Evolutionary conservation across 495 filamentous ascomycete genomes (phyloP).

Genomic region (Penicillium bovifimosum): DNA sequence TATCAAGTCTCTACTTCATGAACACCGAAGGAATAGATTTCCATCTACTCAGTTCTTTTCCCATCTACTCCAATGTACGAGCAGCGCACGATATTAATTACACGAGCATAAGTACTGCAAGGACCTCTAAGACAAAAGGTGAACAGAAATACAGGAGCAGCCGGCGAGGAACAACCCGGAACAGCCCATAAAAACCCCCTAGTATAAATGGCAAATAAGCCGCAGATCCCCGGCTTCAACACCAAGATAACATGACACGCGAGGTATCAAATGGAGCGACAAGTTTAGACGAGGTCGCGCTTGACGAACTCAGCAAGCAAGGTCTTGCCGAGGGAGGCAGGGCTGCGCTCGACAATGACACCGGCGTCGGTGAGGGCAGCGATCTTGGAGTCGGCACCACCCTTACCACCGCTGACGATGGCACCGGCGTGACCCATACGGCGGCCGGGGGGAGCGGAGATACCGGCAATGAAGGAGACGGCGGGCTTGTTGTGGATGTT

Average conservation of each 20-base stretch:
- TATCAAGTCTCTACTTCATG: background rate
- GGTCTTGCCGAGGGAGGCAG: slow-evolving; percentile 84
- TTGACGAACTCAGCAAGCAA: slow-evolving; percentile 93
- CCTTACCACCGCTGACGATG: slow-evolving; percentile 96
- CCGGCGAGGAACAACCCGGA: slow-evolving; percentile 16
- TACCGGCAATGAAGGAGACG: slow-evolving; percentile 97
- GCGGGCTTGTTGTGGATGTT: slow-evolving; percentile 93
- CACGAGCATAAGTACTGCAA: slow-evolving; percentile 31
- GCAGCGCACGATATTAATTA: slow-evolving; percentile 19
- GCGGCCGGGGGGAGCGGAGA: slow-evolving; percentile 90
- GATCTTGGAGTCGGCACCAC: slow-evolving; percentile 97
- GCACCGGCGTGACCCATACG: slow-evolving; percentile 98
- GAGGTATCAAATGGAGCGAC: slow-evolving; percentile 14
- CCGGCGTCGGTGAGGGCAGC: slow-evolving; percentile 85
- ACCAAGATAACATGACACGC: slow-evolving; percentile 16
- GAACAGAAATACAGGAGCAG: slow-evolving; percentile 31
- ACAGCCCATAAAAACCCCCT: slow-evolving; percentile 22
- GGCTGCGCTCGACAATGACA: slow-evolving; percentile 93
- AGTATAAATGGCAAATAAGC: slow-evolving; percentile 22
- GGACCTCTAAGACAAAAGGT: slow-evolving; percentile 33
- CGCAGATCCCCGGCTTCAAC: slow-evolving; percentile 15
- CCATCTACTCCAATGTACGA: slow-evolving; percentile 6
- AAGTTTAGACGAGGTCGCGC: slow-evolving; percentile 78
- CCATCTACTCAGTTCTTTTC: background rate
- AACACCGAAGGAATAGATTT: background rate